Conservation (phyloP, 2,329 filamentous ascomycete species). For the Ophiocordyceps camponoti-floridani region DNA sequence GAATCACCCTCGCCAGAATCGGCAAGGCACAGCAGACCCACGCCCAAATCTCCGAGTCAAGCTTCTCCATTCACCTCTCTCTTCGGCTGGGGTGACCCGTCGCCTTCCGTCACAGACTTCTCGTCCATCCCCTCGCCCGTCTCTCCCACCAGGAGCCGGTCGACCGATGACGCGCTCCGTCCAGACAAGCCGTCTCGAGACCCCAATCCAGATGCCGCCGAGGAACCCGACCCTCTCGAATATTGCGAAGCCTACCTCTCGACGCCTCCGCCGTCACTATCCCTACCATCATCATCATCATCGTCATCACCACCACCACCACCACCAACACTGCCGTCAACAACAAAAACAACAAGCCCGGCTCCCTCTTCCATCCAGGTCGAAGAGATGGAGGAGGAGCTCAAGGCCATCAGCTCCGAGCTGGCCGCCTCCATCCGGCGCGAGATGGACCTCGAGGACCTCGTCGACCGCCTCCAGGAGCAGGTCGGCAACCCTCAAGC, state of each 20-base stretch:
- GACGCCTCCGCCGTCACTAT: constrained; percentile 23
- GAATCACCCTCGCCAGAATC: constrained; percentile 11
- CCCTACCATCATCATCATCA: no score
- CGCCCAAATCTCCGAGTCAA: constrained; percentile 33
- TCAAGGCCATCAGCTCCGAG: constrained; percentile 85
- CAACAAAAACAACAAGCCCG: no score
- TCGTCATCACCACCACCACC: constrained; percentile 7
- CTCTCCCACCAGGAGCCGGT: constrained; percentile 20
- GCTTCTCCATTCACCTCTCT: constrained; percentile 30
- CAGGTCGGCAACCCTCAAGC: constrained; percentile 44
- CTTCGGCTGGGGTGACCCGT: constrained; percentile 32
- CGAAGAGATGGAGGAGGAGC: constrained; percentile 82
- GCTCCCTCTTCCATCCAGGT: constrained; percentile 34
- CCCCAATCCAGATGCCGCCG: constrained; percentile 21
- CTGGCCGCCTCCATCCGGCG: constrained; percentile 81
- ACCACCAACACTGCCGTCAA: no score
- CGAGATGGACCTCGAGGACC: constrained; percentile 91
- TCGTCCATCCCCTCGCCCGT: constrained; percentile 36
- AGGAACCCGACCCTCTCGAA: constrained; percentile 24
- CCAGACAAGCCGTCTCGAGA: constrained; percentile 12
- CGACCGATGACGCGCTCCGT: constrained; percentile 14
- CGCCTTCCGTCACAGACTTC: constrained; percentile 29
- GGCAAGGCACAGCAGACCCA: constrained; percentile 28
- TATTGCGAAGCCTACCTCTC: constrained; percentile 34
- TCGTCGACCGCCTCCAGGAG: constrained; percentile 74